These are phyloP conservation scores for Scheffersomyces ergatensis DNA, from an alignment of 805 yeast species.

Conservation along the genomic window DNA sequence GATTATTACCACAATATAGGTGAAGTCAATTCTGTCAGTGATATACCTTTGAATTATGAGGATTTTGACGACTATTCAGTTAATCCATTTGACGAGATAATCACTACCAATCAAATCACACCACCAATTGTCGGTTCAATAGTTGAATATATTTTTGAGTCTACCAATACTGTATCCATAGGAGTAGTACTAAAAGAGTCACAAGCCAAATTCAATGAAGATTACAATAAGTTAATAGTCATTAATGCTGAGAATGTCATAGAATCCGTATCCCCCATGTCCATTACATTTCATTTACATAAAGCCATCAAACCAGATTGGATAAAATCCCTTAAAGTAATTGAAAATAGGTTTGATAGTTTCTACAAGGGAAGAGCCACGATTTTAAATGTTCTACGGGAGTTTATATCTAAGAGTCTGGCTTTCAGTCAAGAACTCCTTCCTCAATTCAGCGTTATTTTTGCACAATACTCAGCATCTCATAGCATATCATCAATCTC, in stretches of 20 bases:
- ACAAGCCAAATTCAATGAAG: slow-evolving; percentile 29
- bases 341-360: slow-evolving; percentile 21
- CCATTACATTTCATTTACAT: slow-evolving; percentile 28
- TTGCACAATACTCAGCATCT: slow-evolving; percentile 18
- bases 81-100: slow-evolving; percentile 10
- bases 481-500: slow-evolving; percentile 12
- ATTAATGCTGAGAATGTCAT: slow-evolving; percentile 32
- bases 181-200: slow-evolving; percentile 38
- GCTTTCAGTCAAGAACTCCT: slow-evolving; percentile 8
- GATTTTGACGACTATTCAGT: not conserved
- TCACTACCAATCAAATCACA: slow-evolving; percentile 10
- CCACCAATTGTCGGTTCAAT: slow-evolving; percentile 35
- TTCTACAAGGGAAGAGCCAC: slow-evolving; percentile 12
- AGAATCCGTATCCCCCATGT: slow-evolving; percentile 20
- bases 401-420: slow-evolving; percentile 20
- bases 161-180: slow-evolving; percentile 12
- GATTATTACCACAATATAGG: slow-evolving; percentile 1
- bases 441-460: slow-evolving; percentile 16
- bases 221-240: slow-evolving; percentile 28
- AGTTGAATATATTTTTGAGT: slow-evolving; percentile 28
- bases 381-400: slow-evolving; percentile 19
- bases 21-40: not conserved
- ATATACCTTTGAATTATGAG: not conserved
- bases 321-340: slow-evolving; percentile 12
- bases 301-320: slow-evolving; percentile 20